These are phyloP conservation scores for Ceratocystis colombiana DNA, from an alignment of 2,329 filamentous ascomycete species.

Conservation along the genomic window DNA sequence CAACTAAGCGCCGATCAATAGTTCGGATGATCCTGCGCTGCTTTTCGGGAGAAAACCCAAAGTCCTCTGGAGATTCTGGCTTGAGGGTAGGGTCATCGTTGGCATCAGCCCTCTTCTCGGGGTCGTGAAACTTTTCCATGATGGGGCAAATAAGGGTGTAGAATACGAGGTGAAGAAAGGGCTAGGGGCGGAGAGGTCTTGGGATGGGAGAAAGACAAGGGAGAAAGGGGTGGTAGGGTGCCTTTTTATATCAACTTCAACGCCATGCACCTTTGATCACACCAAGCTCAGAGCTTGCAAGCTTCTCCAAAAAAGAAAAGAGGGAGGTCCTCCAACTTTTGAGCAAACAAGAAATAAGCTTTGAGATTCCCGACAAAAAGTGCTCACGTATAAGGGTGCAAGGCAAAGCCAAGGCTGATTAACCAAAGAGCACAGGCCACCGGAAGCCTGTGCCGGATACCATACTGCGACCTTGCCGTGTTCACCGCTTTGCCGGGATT, in stretches of 20 bases:
- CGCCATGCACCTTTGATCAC: background rate
- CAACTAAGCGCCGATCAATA: conserved; percentile 56
- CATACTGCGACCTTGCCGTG: too few species aligned
- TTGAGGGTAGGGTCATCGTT: conserved; percentile 5
- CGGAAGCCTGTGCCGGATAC: background rate
- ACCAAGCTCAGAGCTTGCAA: background rate
- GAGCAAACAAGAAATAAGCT: background rate
- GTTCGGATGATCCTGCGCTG: conserved; percentile 57
- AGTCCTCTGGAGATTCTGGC: conserved; percentile 28
- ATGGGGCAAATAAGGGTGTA: background rate
- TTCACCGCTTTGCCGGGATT: too few species aligned
- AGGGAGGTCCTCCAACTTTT: background rate
- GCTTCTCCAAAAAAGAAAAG: background rate
- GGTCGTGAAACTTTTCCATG: conserved; percentile 17
- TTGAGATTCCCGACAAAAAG: background rate
- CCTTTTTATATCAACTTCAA: background rate
- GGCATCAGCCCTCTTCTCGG: conserved; percentile 27
- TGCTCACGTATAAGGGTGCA: background rate
- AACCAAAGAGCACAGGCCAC: background rate
- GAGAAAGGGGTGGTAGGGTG: background rate
- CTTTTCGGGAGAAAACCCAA: conserved; percentile 49
- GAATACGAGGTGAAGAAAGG: background rate
- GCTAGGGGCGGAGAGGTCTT: too few species aligned
- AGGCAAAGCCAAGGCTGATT: too few species aligned
- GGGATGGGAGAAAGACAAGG: too few species aligned